Evolutionary conservation across 495 filamentous ascomycete genomes (phyloP).

Genomic region (Tuber melanosporum): DNA sequence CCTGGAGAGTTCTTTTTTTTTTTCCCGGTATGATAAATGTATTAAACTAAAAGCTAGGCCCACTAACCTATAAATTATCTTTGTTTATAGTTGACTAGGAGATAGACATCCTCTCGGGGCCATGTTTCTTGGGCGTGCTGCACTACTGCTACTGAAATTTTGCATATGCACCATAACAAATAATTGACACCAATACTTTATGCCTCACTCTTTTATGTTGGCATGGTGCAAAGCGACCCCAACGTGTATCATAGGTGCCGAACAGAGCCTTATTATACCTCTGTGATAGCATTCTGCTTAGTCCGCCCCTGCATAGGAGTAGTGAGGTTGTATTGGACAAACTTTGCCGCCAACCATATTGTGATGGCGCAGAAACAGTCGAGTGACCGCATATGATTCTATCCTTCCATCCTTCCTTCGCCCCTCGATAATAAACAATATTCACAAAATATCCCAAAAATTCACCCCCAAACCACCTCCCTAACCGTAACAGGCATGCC

Average conservation of each 20-base stretch:
- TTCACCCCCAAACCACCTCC: constrained; percentile 54
- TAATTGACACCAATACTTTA: too few relatives aligned
- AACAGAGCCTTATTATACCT: background rate
- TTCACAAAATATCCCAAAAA: background rate
- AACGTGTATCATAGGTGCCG: too few relatives aligned
- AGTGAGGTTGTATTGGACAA: background rate
- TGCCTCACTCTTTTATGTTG: too few relatives aligned
- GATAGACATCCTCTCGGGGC: background rate
- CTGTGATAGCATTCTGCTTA: background rate
- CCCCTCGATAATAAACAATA: background rate
- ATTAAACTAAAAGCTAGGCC: too few relatives aligned
- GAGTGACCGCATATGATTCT: background rate
- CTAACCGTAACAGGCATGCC: constrained; percentile 59
- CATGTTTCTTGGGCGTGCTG: background rate
- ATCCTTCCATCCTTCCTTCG: background rate
- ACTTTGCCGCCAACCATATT: background rate
- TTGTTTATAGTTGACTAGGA: background rate
- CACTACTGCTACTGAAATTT: too few relatives aligned
- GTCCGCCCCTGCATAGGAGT: background rate
- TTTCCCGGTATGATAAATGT: too few relatives aligned
- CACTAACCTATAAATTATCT: background rate
- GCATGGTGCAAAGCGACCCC: too few relatives aligned
- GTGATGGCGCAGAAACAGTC: background rate
- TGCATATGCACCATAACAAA: too few relatives aligned
- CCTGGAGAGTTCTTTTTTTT: too few relatives aligned